Conservation (phyloP, 2,329 filamentous ascomycete species). For the Leptographium lundbergii region DNA sequence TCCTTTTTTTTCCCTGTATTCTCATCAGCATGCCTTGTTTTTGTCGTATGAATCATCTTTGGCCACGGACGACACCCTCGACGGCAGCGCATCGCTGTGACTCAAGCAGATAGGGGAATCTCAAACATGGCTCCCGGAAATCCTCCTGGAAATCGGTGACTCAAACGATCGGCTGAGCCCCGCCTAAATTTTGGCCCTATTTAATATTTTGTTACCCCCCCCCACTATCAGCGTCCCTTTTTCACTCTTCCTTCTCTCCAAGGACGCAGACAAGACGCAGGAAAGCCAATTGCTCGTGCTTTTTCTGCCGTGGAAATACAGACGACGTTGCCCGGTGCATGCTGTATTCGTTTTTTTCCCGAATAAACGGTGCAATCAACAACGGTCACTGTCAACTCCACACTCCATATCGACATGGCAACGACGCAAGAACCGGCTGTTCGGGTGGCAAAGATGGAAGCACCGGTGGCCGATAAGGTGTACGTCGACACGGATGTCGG, state of each 20-base stretch:
- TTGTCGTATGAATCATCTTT: too few relatives aligned
- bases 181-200: slow-evolving; percentile 5
- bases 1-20: too few relatives aligned
- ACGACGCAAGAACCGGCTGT: slow-evolving; percentile 34
- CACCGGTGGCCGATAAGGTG: slow-evolving; percentile 30
- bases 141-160: slow-evolving; percentile 10
- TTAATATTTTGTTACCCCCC: neutral
- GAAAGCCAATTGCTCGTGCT: neutral
- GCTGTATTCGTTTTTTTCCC: neutral
- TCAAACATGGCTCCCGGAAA: slow-evolving; percentile 7
- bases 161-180: slow-evolving; percentile 9
- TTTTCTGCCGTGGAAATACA: neutral
- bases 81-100: neutral
- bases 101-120: slow-evolving; percentile 1
- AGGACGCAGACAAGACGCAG: neutral
- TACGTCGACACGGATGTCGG: slow-evolving; percentile 77
- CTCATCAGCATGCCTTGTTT: too few relatives aligned
- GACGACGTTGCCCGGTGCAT: neutral
- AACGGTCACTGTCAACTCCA: neutral
- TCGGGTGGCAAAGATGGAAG: slow-evolving; percentile 25
- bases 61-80: neutral
- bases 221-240: slow-evolving; percentile 1
- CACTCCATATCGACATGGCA: slow-evolving; percentile 1
- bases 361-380: neutral
- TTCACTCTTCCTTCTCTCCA: neutral